Base-by-base conservation (phyloP, 2,329 filamentous ascomycete species). In the Venturia asperata region DNA sequence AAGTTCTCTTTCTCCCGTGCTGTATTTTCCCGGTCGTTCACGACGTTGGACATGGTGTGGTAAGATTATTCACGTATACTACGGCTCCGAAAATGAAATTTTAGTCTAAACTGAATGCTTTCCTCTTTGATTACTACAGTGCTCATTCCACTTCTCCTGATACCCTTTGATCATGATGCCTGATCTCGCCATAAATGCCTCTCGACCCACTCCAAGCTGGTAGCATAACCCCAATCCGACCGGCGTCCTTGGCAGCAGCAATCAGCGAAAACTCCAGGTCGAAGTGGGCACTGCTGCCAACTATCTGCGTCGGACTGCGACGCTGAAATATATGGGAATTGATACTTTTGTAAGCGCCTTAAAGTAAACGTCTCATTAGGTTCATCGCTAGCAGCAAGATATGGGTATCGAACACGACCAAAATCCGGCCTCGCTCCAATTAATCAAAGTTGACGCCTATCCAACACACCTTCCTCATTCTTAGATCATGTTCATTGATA, bases 401-500 rank as follows among this genome's bases (percentile, higher is more conserved):
- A 58, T 37, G 52, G 52, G 52, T 58, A 58, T 58, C 52, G 5
- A 34, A 58, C 52, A 58, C 34, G 27, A 34, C 52, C 19, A 37
- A 58, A 58, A 1, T 19, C 30, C 52, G 37, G 47, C 13, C 47
- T 27, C 47, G 21, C 47, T 27, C 11, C 47, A 21, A 30, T 27
- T 1, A 52, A 13, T 52, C 47, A 52, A 27, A 27, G 27, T 5
- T 10, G 4, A 52, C 47, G 21, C 47, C 47, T 27, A 11, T 27
- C 45, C 9, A 21, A 5, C 21, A 1, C 19, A 15, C 30, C 19
- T 11, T 37, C 10, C 2, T 37, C 52, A 15, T 13, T 58, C 5
- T 37, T 27, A 2, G 3, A 52, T 27, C 24, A 52, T 4, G 24
- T 21, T 52, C 47, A 58, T 15, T 58, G 52, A n/a, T 58, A 58